Evolutionary conservation across 768 basidiomycete species (phyloP), one percentile per base, ranked within the genome.

Genomic region (Fibroporia radiculosa): DNA sequence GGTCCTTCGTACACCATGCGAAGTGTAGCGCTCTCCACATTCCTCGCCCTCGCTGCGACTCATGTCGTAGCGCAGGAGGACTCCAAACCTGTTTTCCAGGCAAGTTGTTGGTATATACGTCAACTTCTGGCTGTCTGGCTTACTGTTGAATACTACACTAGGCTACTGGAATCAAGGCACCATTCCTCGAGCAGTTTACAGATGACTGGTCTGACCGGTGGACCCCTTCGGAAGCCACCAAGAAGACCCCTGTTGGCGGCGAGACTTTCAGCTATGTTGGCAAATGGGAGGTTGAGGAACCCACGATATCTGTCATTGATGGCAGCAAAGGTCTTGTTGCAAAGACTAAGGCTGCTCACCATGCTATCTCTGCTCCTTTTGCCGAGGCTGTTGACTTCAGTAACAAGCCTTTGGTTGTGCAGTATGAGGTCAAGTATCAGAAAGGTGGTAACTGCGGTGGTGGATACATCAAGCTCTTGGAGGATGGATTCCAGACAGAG

Each of bases 381-480:
- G 56, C 66, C 12, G 62, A 73, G 46, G 75, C 89, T 42, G 70
- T 97, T 58, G 81, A 85, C 72, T 89, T 93, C 69, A 75, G 74
- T 56, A 68, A 77, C 46, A 75, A 93, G 66, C 86, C 93, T 34
- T 73, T 98, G 35, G 93, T 98, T 53, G 84, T 98, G 16, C 93
- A 96, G 62, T 99, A 99, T 59, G 96, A 99, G 64, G 96, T 96
- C 71, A 95, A 98, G 70, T 93, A 96, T 66, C 93, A 99, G 73
- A 93, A 97, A 68, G 93, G 95, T 33, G 90, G 96, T 38, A 96
- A 96, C 68, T 98, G 96, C 58, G 96, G 96, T 66, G 96, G 96
- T 71, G 96, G 96, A 29, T 99, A 99, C 69, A 69, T 98, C 71
- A 99, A 98, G 68, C 81, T 98, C 45, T 79, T 99, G 34, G 84